Evolutionary conservation across 192 early-diverging fungal genomes (phyloP), one percentile per base, ranked within the genome.

Genomic region (Funneliformis mosseae): DNA sequence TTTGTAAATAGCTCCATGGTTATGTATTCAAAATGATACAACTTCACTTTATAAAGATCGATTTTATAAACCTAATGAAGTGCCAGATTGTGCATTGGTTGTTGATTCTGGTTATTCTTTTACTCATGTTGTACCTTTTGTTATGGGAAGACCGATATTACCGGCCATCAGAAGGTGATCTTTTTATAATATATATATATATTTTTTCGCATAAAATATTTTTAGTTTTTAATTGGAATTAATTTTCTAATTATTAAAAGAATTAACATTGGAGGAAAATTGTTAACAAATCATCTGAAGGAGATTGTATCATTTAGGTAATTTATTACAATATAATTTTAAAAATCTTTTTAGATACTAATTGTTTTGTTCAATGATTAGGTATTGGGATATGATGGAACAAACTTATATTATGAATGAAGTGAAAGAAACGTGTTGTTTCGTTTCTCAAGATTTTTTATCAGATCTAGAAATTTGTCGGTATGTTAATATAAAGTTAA

Each of bases 311-410:
- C 96, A n/a, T 97, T 97, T 79, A 87, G 95, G 87, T 91, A 80
- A 69, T 33, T 33, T 33, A 33, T 33, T 2, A 33, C 33, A 33
- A 33, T 2, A 33, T 33, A 33, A 33, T 33, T 33, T 33, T 33
- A 33, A 3, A 33, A 33, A 33, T 33, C 33, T 33, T 33, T 0
- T 33, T 33, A 33, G 3, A 33, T 3, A 33, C 3, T 33, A 33
- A 33, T 33, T 33, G 33, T 33, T 33, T 33, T 33, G 33, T 33
- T 33, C 0, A 77, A 78, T 60, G 33, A 42, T 4, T 76, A 89
- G 89, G 66, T 91, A 95, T 78, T 97, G 93, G 90, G 92, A 97
- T 79, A 97, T 97, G 96, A 97, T 95, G 95, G 95, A 97, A 70
- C 95, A 97, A 83, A 94, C 95, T 0, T 92, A 89, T 73, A 86